Base-by-base conservation (phyloP, 2,329 filamentous ascomycete species). In the Calycina herbarum region DNA sequence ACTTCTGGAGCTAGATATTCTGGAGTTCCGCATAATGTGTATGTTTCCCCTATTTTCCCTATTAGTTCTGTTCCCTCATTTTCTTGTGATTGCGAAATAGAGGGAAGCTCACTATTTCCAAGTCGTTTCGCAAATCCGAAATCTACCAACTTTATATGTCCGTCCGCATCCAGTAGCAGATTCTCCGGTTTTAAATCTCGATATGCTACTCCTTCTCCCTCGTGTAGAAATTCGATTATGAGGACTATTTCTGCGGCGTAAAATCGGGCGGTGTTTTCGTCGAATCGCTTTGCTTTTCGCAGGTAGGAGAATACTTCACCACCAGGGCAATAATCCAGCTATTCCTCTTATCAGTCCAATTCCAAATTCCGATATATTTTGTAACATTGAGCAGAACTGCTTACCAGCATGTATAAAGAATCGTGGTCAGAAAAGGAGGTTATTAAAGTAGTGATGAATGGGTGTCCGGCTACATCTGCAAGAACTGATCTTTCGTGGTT, bases 281-380 rank as follows among this genome's bases (percentile, higher is more conserved):
- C 89, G 78, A 95, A 95, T 68, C 90, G 88, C 68, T 91, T 86
- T 69, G 89, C 87, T 77, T 90, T 87, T 70, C 92, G 86, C 57
- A 95, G 82, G 74, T 94, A 94, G 73, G 87, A 93, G 77, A 95
- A 94, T 48, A 95, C 87, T 80, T 95, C 92, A 76, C 92, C 92
- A 64, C 92, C 91, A 62, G 90, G 91, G 70, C 92, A 89, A 77
- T 93, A 94, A 78, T 93, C 90, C 73, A 94, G 88, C 70, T 76
- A 4, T 33, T 20, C 45, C n/a, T 51, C 4, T 51, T 51, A 11
- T 51, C 45, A 51, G 45, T 51, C 45, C 45, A 11, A 11, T 27
- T 51, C 7, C n/a, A 27, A 51, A 24, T 3, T 51, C n/a, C 45
- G 7, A 24, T 11, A 5, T 5, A 33, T 10, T 35, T 31, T 58